Evolutionary conservation across 192 early-diverging fungal species (phyloP), one percentile per base, ranked within the genome.

Genomic region (Coemansia sp.): DNA sequence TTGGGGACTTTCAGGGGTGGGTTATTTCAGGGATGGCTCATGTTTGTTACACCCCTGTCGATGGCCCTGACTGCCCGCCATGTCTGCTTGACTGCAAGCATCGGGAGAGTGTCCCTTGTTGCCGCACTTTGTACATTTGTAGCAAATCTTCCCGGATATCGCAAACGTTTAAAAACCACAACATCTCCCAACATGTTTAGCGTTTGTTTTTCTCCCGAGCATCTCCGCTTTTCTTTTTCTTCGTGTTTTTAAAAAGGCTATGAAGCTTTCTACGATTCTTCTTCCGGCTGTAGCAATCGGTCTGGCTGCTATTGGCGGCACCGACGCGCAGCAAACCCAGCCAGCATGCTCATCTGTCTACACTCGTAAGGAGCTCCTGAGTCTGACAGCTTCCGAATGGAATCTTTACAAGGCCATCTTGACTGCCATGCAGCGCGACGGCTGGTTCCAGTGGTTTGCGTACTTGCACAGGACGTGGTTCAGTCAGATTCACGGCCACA

Each of bases 371-470:
- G 78, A 81, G 66, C 15, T 81, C 8, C 72, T 71, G 52, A 81
- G 72, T 53, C 68, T 81, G 59, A 62, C 72, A 3, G 19, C 64
- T 40, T 47, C 50, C 44, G 64, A 81, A 37, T 75, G 72, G 78
- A 54, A 40, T 23, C 42, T 67, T 34, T 34, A 58, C 60, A 65
- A 51, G 42, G 37, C 53, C 17, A 62, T 81, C 48, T 21, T 75
- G 54, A 46, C 62, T 4, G 63, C 67, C 34, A 81, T 81, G 78
- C 72, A 81, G 59, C 57, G 66, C 10, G 68, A 81, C 34, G 78
- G 78, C 8, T 81, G 78, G 78, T 75, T 72, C 42, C 31, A 21
- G n/a, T 81, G 78, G 78, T 81, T 81, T 36, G 49, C 72, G 14
- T 71, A 74, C 37, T 37, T 81, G 28, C 78, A 81, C 62, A 75